Evolutionary conservation across 345 rosid species (phyloP).

Genomic region (Citrus trifoliata): DNA sequence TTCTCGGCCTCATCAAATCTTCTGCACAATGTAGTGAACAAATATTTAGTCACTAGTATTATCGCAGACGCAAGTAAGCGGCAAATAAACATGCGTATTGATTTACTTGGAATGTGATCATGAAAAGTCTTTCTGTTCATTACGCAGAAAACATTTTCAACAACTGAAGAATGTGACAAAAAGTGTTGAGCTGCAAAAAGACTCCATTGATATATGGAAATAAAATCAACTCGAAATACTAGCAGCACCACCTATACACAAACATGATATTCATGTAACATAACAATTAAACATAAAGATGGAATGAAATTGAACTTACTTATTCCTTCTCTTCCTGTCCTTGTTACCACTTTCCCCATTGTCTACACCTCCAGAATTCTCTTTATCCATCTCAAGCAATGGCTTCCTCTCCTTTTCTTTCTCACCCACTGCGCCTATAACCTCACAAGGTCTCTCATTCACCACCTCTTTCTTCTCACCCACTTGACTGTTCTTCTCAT

Average conservation of each 20-base stretch:
- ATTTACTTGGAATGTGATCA: not conserved
- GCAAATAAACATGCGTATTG: not conserved
- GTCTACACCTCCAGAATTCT: conserved; percentile 29
- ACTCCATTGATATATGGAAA: not conserved
- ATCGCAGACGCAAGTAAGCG: not conserved
- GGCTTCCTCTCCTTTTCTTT: conserved; percentile 62
- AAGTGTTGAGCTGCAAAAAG: not conserved
- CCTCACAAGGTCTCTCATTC: conserved; percentile 31
- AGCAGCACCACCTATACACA: not conserved
- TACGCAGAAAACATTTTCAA: not conserved
- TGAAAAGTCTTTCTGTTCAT: too few species aligned
- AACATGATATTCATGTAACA: not conserved
- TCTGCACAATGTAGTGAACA: conserved; percentile 25
- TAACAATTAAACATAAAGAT: not conserved
- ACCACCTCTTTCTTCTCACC: conserved; percentile 15
- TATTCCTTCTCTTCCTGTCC: conserved; percentile 51
- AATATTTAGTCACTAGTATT: not conserved
- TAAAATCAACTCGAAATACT: not conserved
- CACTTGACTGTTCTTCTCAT: conserved; percentile 30
- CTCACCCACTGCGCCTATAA: conserved; percentile 28
- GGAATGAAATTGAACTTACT: conserved; percentile 33
- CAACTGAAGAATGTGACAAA: not conserved
- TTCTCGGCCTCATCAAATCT: conserved; percentile 57
- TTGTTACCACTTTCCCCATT: conserved; percentile 37
- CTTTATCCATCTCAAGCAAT: conserved; percentile 41